Base-by-base conservation (phyloP, 768 basidiomycete species). In the Dentipellis fragilis region DNA sequence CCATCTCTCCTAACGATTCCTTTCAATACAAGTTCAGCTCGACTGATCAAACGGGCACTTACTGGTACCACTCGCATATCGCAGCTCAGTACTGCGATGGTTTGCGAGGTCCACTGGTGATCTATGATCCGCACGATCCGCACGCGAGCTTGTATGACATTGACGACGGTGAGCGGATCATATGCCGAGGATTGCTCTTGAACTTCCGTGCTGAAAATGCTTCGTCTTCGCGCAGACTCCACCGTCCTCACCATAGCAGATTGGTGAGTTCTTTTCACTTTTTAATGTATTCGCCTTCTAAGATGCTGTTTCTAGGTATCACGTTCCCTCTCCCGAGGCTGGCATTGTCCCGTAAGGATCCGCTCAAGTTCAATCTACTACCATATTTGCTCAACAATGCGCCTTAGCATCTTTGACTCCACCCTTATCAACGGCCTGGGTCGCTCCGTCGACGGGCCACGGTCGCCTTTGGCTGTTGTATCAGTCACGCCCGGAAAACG, bases 11-110 rank as follows among this genome's bases (percentile, higher is more conserved):
- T 0, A 71, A 69, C 4, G 37, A 71, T 35, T 72, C 73, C 0
- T 73, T 70, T 64, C 58, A 66, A 52, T 75, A 80, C 52, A 66
- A 72, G 21, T 74, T 72, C 59, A 42, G 50, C 8, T 58, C 62
- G n/a, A 49, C 53, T 11, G 54, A 56, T 51, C 71, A 72, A 56
- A 49, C 68, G 21, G 62, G 66, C 51, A 75, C 72, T 38, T 80
- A 71, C 57, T 80, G 79, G 77, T 77, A 72, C 62, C 75, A 64
- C 58, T 75, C 74, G 16, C 78, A 79, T 55, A 65, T 70, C 67
- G 71, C 69, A 6, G 71, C 72, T 0, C 80, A 81, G 59, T 80
- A 80, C 54, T 81, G 80, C 51, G 80, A 82, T 54, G 80, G 80
- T 0, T 68, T 81, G 22, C 66, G 80, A 45, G 80, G 79, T 0